phyloP scores from a whole-genome alignment of 2,329 filamentous ascomycete species.

The Calonectria pauciramosa region DNA sequence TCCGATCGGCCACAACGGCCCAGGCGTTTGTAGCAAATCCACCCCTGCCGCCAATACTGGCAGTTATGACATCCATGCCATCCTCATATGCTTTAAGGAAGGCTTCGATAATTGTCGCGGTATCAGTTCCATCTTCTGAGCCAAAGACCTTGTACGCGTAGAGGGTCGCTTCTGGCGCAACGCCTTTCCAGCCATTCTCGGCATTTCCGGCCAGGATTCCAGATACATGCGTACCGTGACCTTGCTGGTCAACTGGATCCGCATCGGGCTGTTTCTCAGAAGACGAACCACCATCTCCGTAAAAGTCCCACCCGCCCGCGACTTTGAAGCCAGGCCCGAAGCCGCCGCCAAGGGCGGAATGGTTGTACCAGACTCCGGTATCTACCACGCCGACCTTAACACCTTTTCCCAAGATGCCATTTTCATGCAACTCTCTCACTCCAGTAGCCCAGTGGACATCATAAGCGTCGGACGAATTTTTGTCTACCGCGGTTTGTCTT shows the following conservation, averaged over 20 bases:
- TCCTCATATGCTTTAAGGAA: background rate
- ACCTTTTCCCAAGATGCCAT: background rate
- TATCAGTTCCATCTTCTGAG: background rate
- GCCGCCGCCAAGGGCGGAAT: background rate
- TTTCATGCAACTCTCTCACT: background rate
- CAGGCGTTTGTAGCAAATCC: slow-evolving; percentile 2
- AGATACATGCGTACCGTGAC: background rate
- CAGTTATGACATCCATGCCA: slow-evolving; percentile 4
- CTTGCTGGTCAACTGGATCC: background rate
- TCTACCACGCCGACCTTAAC: slow-evolving; percentile 1
- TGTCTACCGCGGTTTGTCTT: background rate
- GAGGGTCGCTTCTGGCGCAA: background rate
- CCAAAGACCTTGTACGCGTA: slow-evolving; percentile 3
- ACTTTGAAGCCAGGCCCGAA: background rate
- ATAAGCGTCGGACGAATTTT: background rate
- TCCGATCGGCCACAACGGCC: background rate
- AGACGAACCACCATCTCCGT: background rate
- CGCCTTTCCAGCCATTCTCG: background rate
- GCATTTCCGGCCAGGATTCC: background rate
- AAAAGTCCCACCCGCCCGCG: background rate
- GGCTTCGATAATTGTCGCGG: background rate
- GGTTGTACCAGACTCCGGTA: background rate
- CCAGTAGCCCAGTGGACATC: slow-evolving; percentile 1
- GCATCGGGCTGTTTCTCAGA: background rate
- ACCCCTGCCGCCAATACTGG: background rate